These are phyloP conservation scores for Monosporascus sp. DNA, from an alignment of 2,329 filamentous ascomycete genomes.

Conservation along the genomic window DNA sequence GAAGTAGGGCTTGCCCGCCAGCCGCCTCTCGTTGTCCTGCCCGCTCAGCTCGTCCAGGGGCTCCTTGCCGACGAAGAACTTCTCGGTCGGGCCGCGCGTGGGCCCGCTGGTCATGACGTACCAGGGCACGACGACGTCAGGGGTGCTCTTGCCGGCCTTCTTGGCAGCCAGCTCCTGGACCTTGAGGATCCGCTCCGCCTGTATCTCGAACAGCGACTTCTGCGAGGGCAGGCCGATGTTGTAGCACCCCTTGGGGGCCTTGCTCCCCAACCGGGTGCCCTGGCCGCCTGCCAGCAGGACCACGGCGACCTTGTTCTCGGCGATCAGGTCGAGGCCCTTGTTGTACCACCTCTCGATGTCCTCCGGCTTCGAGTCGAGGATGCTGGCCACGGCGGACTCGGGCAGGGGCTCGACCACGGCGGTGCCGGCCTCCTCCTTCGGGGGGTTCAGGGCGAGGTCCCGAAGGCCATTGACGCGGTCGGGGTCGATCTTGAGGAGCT, in stretches of 20 bases:
- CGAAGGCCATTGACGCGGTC: constrained; percentile 83
- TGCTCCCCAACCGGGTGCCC: constrained; percentile 89
- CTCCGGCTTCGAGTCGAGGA: constrained; percentile 77
- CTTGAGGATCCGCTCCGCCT: constrained; percentile 88
- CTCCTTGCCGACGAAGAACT: constrained; percentile 60
- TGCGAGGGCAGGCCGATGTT: constrained; percentile 88
- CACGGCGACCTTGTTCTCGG: constrained; percentile 72
- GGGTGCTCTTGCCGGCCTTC: constrained; percentile 49
- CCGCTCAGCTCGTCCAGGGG: constrained; percentile 23
- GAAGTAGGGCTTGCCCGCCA: constrained; percentile 57
- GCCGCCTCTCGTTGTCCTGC: constrained; percentile 58
- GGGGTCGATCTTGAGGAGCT: constrained; percentile 78
- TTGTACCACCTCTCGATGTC: constrained; percentile 83
- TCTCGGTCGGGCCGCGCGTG: constrained; percentile 84
- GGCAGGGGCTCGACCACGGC: constrained; percentile 78
- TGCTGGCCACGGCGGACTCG: constrained; percentile 77
- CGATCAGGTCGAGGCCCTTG: constrained; percentile 72
- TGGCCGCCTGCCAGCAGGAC: constrained; percentile 97
- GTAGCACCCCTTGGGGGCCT: constrained; percentile 94
- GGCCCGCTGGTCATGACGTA: constrained; percentile 99
- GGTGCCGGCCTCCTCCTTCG: constrained; percentile 48
- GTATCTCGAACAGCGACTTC: constrained; percentile 96
- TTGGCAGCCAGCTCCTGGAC: constrained; percentile 75
- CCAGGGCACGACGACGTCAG: constrained; percentile 74
- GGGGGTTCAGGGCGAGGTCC: constrained; percentile 73